Evolutionary conservation across 2,329 filamentous ascomycete species (phyloP).

Genomic region (Ascochyta lentis): DNA sequence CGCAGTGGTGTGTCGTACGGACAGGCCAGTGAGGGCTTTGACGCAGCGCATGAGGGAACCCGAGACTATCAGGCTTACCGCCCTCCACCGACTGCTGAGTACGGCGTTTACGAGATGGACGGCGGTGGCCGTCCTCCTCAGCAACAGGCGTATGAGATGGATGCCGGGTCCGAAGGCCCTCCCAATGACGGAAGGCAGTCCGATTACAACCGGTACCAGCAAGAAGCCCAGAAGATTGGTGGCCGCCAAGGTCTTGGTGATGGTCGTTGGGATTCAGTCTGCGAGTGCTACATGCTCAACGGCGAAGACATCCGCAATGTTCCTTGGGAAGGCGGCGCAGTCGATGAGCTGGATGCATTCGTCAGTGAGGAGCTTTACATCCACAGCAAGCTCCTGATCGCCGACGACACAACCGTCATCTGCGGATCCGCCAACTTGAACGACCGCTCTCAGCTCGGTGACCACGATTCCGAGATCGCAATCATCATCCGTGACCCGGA

Average conservation of each 20-base stretch:
- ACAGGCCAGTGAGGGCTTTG: conserved; percentile 68
- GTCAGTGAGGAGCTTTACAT: conserved; percentile 69
- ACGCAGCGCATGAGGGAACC: conserved; percentile 58
- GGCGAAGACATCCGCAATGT: conserved; percentile 72
- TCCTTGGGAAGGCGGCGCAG: conserved; percentile 63
- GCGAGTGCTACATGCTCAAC: conserved; percentile 81
- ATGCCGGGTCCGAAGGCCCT: conserved; percentile 27
- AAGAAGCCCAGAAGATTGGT: conserved; percentile 65
- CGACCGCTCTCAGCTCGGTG: conserved; percentile 77
- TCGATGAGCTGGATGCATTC: conserved; percentile 66
- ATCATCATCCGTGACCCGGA: conserved; percentile 83
- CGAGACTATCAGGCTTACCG: conserved; percentile 46
- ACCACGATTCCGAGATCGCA: conserved; percentile 89
- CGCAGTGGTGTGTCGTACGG: conserved; percentile 72
- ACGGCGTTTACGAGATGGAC: conserved; percentile 47
- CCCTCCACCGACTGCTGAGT: conserved; percentile 43
- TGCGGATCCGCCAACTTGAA: conserved; percentile 78
- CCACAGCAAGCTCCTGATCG: conserved; percentile 76
- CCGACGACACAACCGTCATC: conserved; percentile 81
- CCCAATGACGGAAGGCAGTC: conserved; percentile 27
- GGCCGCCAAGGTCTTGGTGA: conserved; percentile 54
- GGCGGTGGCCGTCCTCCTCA: conserved; percentile 26
- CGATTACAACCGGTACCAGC: conserved; percentile 74
- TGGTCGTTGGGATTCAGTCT: conserved; percentile 76
- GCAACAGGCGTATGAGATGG: conserved; percentile 28